phyloP scores from a whole-genome alignment of 2,329 filamentous ascomycete genomes.

The Colletotrichum higginsianum region DNA sequence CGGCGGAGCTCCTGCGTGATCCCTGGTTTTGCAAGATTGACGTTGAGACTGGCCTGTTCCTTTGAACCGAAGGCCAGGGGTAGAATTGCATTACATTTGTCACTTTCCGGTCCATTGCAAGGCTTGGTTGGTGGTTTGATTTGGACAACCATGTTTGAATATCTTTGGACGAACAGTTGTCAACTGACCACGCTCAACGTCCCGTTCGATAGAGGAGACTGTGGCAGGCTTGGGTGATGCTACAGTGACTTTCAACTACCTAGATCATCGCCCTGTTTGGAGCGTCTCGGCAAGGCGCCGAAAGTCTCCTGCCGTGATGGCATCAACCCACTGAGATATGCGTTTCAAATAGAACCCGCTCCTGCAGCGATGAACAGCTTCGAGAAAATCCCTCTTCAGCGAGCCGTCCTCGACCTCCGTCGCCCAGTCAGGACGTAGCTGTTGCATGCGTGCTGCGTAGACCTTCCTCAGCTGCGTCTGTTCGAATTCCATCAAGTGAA shows the following conservation, averaged over 20 bases:
- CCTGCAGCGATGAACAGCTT: constrained; percentile 31
- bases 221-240: too few relatives aligned
- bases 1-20: constrained; percentile 49
- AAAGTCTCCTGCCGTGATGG: background rate
- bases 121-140: too few relatives aligned
- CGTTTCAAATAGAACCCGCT: background rate
- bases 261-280: too few relatives aligned
- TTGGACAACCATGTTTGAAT: too few relatives aligned
- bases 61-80: too few relatives aligned
- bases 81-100: too few relatives aligned
- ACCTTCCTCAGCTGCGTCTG: constrained; percentile 54
- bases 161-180: too few relatives aligned
- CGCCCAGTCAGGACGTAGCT: constrained; percentile 53
- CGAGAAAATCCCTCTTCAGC: constrained; percentile 52
- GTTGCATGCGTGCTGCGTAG: constrained; percentile 51
- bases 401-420: constrained; percentile 42
- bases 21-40: constrained; percentile 48
- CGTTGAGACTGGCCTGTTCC: background rate
- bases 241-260: too few relatives aligned
- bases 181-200: too few relatives aligned
- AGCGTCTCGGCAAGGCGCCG: background rate
- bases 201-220: too few relatives aligned
- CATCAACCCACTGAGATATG: constrained; percentile 4
- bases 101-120: too few relatives aligned
- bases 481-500: constrained; percentile 58